phyloP scores from a whole-genome alignment of 176 grass and related monocot genomes.

The Carex myosuroides region DNA sequence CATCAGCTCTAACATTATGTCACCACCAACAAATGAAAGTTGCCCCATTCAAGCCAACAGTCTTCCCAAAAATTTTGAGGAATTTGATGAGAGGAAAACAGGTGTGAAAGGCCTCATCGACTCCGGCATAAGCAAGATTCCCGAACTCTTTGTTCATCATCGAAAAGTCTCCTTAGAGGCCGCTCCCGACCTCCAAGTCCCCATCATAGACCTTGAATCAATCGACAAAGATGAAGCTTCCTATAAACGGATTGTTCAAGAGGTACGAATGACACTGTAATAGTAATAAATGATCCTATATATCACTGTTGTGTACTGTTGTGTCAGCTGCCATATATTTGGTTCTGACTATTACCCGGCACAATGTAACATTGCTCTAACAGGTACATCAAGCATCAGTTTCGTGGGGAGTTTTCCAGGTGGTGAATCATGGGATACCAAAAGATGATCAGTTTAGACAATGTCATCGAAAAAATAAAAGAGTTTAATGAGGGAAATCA shows the following conservation, averaged over 20 bases:
- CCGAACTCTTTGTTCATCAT: conserved; percentile 3
- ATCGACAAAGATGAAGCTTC: not conserved
- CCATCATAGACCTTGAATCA: conserved; percentile 6
- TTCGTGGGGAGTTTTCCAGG: conserved; percentile 20
- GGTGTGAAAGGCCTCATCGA: conserved; percentile 20
- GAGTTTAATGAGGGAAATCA: conserved; percentile 3
- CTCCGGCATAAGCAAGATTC: not conserved
- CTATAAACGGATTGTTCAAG: not conserved
- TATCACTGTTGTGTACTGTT: not conserved
- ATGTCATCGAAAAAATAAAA: not conserved
- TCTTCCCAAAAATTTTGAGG: not conserved
- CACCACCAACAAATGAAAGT: not conserved
- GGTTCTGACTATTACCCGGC: not conserved
- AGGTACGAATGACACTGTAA: not conserved
- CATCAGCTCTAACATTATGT: not conserved
- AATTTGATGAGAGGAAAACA: conserved; percentile 9
- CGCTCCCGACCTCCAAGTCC: not conserved
- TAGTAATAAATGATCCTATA: too few species aligned
- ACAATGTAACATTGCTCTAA: not conserved
- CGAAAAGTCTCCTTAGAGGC: not conserved
- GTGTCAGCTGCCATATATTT: not conserved
- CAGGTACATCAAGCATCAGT: not conserved
- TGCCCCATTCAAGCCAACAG: not conserved
- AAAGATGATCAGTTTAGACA: not conserved
- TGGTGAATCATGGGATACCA: conserved; percentile 22